A percentile compares a stretch with the other conserved stretches of the same genome.
phyloP scores from a whole-genome alignment of 495 filamentous ascomycete species.

The Jackrogersella multiformis region DNA sequence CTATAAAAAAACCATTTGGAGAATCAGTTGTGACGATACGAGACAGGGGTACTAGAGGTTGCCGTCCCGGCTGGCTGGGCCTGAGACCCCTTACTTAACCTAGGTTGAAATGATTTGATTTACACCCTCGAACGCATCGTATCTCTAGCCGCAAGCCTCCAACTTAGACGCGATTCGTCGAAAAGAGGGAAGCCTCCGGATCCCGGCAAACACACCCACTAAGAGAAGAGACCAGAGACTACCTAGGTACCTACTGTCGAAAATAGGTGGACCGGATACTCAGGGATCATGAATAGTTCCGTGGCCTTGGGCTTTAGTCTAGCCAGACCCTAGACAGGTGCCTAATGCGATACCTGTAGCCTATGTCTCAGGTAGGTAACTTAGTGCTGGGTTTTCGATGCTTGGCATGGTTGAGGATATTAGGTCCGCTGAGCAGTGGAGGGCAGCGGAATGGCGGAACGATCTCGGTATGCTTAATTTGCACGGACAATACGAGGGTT shows the following conservation, averaged over 20 bases:
- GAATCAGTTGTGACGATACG: background rate
- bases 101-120: constrained; percentile 7
- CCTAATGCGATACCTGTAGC: background rate
- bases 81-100: background rate
- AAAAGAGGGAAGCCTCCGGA: constrained; percentile 7
- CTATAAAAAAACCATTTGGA: background rate
- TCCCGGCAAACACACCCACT: background rate
- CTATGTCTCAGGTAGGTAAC: background rate
- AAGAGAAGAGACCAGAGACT: background rate
- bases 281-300: constrained; percentile 17
- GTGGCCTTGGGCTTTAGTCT: constrained; percentile 26
- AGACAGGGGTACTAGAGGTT: background rate
- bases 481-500: constrained; percentile 5
- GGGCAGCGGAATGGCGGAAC: constrained; percentile 36
- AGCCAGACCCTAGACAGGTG: constrained; percentile 4
- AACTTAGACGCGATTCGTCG: constrained; percentile 2
- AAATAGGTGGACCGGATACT: background rate
- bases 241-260: too few relatives aligned
- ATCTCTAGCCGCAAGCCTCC: background rate
- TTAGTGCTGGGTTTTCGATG: constrained; percentile 3
- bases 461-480: constrained; percentile 21
- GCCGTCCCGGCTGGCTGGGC: background rate
- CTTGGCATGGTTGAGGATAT: constrained; percentile 28
- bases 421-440: constrained; percentile 29
- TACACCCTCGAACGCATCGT: constrained; percentile 3